Evolutionary conservation across 257 asterid genomes (phyloP).

Genomic region (Solanum microdontum): DNA sequence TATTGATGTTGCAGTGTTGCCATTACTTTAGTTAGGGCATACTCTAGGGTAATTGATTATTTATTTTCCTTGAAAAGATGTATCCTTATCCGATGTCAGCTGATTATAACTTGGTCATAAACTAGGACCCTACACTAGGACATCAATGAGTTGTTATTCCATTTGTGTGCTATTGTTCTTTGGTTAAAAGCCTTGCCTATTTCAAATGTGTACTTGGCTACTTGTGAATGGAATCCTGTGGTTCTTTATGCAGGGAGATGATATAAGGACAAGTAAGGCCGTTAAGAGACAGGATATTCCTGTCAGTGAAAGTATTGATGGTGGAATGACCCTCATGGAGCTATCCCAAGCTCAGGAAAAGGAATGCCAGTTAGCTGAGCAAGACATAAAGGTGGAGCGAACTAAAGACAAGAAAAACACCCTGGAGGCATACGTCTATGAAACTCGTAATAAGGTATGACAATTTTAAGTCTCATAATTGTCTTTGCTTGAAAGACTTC

Average conservation of each 20-base stretch:
- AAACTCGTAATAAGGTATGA: constrained; percentile 79
- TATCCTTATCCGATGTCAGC: neutral
- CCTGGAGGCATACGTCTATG: constrained; percentile 89
- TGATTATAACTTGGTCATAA: neutral
- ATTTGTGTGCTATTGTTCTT: neutral
- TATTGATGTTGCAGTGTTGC: neutral
- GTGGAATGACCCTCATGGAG: constrained; percentile 56
- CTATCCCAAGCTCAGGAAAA: constrained; percentile 56
- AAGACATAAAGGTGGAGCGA: constrained; percentile 75
- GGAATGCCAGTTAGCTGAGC: constrained; percentile 64
- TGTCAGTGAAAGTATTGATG: constrained; percentile 42
- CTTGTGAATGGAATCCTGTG: neutral
- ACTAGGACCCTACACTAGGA: neutral
- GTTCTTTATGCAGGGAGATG: constrained; percentile 45
- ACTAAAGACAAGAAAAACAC: constrained; percentile 95
- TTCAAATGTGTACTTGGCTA: neutral
- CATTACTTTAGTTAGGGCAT: neutral
- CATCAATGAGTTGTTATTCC: neutral
- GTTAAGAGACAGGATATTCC: constrained; percentile 56
- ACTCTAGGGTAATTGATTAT: neutral
- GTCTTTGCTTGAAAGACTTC: neutral
- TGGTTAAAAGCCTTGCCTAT: neutral
- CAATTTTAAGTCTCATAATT: neutral
- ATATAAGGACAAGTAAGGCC: constrained; percentile 44
- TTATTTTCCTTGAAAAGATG: neutral